These are phyloP conservation scores for Candida koratica DNA, from an alignment of 805 yeast genomes.

Conservation along the genomic window DNA sequence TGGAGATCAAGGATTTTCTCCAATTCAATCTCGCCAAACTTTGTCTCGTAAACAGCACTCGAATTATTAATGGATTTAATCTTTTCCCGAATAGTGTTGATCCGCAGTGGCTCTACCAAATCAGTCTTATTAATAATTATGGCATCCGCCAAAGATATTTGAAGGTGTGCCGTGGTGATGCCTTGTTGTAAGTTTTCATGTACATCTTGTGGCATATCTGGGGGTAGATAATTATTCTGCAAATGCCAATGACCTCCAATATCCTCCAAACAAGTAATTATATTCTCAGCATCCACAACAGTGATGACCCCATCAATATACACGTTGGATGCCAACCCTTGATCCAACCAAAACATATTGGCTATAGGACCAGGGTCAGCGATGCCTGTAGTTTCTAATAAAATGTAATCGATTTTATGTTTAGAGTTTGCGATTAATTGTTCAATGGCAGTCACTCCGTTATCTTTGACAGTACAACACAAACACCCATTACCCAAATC, in stretches of 20 bases:
- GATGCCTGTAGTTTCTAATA: conserved; percentile 90
- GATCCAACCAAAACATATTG: conserved; percentile 96
- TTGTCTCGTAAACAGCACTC: conserved; percentile 64
- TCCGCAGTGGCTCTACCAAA: conserved; percentile 19
- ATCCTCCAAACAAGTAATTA: conserved; percentile 64
- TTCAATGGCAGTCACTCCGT: conserved; percentile 93
- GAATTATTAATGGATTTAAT: conserved; percentile 58
- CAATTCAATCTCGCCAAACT: conserved; percentile 72
- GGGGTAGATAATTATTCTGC: conserved; percentile 28
- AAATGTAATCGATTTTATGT: conserved; percentile 79
- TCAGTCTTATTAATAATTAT: conserved; percentile 80
- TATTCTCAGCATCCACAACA: conserved; percentile 73
- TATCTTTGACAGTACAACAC: conserved; percentile 94
- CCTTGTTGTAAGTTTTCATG: conserved; percentile 35
- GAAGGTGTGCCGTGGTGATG: conserved; percentile 80
- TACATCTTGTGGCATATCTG: conserved; percentile 19
- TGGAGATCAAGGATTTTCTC: conserved; percentile 68
- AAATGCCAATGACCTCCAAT: conserved; percentile 68
- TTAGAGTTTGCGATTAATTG: conserved; percentile 69
- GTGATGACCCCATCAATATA: conserved; percentile 90
- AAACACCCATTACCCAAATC: conserved; percentile 96
- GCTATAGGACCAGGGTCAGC: conserved; percentile 99
- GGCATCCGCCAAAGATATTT: conserved; percentile 85
- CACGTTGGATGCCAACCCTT: conserved; percentile 76
- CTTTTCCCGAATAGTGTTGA: conserved; percentile 32